phyloP scores from a whole-genome alignment of 139 green algal species.

The Volvox africanus region DNA sequence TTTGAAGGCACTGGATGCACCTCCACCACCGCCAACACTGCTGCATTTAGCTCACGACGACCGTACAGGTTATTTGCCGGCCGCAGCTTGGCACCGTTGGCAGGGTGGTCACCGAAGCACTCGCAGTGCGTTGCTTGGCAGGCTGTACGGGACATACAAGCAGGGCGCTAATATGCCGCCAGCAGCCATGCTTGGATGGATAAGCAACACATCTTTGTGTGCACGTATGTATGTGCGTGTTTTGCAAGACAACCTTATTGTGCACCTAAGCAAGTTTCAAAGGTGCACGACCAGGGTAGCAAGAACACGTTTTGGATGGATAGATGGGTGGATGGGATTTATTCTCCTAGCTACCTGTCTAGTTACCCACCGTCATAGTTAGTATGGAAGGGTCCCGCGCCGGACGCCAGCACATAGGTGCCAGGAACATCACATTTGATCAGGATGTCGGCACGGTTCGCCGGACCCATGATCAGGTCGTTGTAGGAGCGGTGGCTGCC shows the following conservation, averaged over 20 bases:
- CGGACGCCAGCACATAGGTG: slow-evolving; percentile 10
- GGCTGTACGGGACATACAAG: not conserved
- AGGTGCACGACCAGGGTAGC: no score
- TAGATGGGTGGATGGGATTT: no score
- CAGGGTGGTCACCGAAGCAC: slow-evolving; percentile 11
- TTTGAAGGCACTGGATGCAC: not conserved
- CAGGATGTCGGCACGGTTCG: slow-evolving; percentile 30
- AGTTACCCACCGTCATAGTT: slow-evolving; percentile 21
- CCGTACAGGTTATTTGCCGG: slow-evolving; percentile 32
- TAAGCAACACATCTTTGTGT: no score
- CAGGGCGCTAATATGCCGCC: no score
- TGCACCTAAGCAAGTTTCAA: no score
- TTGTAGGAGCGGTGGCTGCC: not conserved
- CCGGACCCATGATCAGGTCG: slow-evolving; percentile 2
- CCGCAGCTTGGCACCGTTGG: not conserved
- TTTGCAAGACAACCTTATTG: no score
- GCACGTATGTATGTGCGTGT: no score
- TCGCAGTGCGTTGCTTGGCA: slow-evolving; percentile 34
- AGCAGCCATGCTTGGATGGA: no score
- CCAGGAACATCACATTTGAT: slow-evolving; percentile 20
- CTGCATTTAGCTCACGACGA: not conserved
- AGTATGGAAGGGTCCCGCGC: slow-evolving; percentile 24
- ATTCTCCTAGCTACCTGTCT: no score
- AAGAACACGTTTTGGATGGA: no score
- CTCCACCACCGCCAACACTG: not conserved